phyloP scores from a whole-genome alignment of 2,329 filamentous ascomycete genomes.

The Fusarium sublunatum region DNA sequence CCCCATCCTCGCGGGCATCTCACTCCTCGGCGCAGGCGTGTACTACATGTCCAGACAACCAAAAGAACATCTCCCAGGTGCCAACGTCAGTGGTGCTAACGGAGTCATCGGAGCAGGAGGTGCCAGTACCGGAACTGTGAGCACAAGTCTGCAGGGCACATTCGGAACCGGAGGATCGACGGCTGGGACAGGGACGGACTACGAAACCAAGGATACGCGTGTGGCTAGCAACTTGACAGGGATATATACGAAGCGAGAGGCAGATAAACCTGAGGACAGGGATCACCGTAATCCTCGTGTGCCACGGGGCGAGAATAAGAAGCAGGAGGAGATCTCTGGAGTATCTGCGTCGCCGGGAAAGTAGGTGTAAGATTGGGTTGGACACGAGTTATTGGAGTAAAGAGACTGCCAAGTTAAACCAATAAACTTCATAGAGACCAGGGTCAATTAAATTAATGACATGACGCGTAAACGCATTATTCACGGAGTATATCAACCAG shows the following conservation, averaged over 20 bases:
- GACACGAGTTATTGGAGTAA: too few species aligned
- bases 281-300: not conserved
- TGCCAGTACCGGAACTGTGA: not conserved
- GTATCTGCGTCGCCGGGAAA: slow-evolving; percentile 1
- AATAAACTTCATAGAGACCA: too few species aligned
- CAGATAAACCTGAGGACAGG: not conserved
- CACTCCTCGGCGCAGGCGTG: slow-evolving; percentile 2
- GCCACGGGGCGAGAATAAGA: not conserved
- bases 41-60: not conserved
- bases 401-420: too few species aligned
- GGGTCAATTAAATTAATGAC: too few species aligned
- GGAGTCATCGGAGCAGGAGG: slow-evolving; percentile 10
- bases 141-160: not conserved
- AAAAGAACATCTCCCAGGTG: not conserved
- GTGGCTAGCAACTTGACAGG: slow-evolving; percentile 1
- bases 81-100: not conserved
- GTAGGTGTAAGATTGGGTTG: not conserved
- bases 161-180: slow-evolving; percentile 5
- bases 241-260: slow-evolving; percentile 1
- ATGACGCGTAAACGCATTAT: too few species aligned
- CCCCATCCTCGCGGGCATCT: not conserved
- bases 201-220: slow-evolving; percentile 1
- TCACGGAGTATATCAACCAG: too few species aligned
- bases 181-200: not conserved
- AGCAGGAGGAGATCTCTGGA: not conserved